Percentiles rank a stretch among this genome's conserved stretches.
These are phyloP conservation scores for Melocanna baccifera DNA, from an alignment of 176 grass and related monocot genomes.

Conservation along the genomic window DNA sequence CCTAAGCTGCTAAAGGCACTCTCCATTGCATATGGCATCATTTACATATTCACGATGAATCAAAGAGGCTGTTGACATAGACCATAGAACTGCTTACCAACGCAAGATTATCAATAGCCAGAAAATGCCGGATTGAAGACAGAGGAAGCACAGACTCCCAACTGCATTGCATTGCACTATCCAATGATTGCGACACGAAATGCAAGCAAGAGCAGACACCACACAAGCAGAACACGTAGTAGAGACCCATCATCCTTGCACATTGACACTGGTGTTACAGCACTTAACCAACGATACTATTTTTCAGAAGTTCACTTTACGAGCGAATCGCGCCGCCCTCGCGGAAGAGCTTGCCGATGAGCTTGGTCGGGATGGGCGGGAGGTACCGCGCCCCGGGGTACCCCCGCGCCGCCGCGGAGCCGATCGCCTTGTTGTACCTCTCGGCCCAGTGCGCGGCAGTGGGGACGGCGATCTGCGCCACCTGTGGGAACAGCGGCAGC, in stretches of 20 bases:
- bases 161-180: not conserved
- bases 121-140: not conserved
- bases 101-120: not conserved
- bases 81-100: not conserved
- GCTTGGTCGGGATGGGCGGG: slow-evolving; percentile 39
- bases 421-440: slow-evolving; percentile 49
- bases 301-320: not conserved
- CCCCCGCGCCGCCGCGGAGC: not conserved
- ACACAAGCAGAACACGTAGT: not conserved
- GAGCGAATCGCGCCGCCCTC: not conserved
- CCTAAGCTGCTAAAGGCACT: too few species aligned
- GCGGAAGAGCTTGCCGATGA: slow-evolving; percentile 43
- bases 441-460: slow-evolving; percentile 29
- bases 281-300: too few species aligned
- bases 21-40: too few species aligned
- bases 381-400: slow-evolving; percentile 18
- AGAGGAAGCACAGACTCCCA: not conserved
- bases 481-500: slow-evolving; percentile 47
- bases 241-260: not conserved
- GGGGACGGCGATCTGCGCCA: slow-evolving; percentile 35
- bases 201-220: not conserved
- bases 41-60: too few species aligned
- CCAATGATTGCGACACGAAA: not conserved
- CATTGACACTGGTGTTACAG: too few species aligned
- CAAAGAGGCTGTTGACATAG: too few species aligned